Evolutionary conservation across 768 basidiomycete genomes (phyloP).

Genomic region (Lentinus brumalis): DNA sequence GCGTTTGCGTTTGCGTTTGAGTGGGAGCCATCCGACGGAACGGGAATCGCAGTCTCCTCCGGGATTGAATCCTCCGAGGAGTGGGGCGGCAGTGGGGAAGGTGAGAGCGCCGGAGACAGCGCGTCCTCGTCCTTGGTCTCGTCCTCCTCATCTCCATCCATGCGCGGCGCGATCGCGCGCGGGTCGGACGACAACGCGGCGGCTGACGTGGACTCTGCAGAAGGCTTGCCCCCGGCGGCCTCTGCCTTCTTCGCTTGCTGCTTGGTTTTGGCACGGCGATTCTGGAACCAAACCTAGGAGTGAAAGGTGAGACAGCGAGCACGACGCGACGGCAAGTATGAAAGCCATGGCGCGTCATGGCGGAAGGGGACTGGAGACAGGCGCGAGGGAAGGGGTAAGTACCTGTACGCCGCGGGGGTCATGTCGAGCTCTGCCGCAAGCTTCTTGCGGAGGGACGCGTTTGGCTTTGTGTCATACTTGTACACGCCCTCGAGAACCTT

Average conservation of each 20-base stretch:
- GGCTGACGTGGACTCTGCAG: neutral
- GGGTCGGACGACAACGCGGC: slow-evolving; percentile 1
- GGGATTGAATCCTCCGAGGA: slow-evolving; percentile 1
- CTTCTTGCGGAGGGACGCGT: slow-evolving; percentile 73
- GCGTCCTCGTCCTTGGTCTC: slow-evolving; percentile 7
- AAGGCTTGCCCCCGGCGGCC: slow-evolving; percentile 2
- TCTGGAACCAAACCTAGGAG: slow-evolving; percentile 87
- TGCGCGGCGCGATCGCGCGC: neutral
- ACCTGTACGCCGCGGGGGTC: slow-evolving; percentile 95
- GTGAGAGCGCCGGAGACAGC: slow-evolving; percentile 4
- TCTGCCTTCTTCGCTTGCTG: slow-evolving; percentile 52
- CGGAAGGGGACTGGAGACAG: neutral
- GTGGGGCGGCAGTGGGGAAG: slow-evolving; percentile 4
- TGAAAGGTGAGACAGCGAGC: slow-evolving; percentile 1
- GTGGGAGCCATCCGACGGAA: neutral
- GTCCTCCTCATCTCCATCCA: slow-evolving; percentile 5
- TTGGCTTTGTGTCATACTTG: slow-evolving; percentile 88
- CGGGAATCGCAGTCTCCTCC: neutral
- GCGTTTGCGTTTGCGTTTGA: slow-evolving; percentile 4
- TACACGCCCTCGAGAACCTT: slow-evolving; percentile 88
- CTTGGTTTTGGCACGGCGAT: slow-evolving; percentile 87
- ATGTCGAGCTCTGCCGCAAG: slow-evolving; percentile 85
- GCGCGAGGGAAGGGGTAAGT: slow-evolving; percentile 27
- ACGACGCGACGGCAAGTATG: neutral
- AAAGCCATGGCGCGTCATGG: neutral